phyloP scores from a whole-genome alignment of 805 yeast genomes.

The Wickerhamomyces silvicola region DNA sequence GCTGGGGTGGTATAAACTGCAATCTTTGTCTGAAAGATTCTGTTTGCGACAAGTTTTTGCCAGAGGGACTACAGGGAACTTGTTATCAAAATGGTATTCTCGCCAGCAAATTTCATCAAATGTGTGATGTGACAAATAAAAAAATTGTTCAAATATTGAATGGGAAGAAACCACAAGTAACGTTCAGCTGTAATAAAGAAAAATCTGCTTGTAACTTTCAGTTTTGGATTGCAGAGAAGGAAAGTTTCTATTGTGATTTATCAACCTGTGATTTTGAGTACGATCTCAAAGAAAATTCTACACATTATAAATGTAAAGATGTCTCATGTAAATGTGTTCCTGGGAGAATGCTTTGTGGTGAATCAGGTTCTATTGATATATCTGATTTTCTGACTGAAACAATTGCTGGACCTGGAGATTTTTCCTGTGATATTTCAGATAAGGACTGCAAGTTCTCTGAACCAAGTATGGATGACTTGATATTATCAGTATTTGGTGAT shows the following conservation, averaged over 20 bases:
- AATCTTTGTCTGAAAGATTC: slow-evolving; percentile 70
- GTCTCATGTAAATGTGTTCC: slow-evolving; percentile 89
- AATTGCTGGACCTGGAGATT: slow-evolving; percentile 89
- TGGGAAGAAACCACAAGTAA: slow-evolving; percentile 85
- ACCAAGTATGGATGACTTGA: slow-evolving; percentile 93
- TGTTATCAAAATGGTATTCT: slow-evolving; percentile 83
- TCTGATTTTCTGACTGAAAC: slow-evolving; percentile 88
- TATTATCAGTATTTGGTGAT: slow-evolving; percentile 91
- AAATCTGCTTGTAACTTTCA: slow-evolving; percentile 75
- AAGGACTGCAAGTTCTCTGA: slow-evolving; percentile 77
- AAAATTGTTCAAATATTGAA: slow-evolving; percentile 76
- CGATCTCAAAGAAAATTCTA: slow-evolving; percentile 54
- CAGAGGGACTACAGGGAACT: slow-evolving; percentile 77
- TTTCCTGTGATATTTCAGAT: slow-evolving; percentile 63
- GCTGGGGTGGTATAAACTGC: slow-evolving; percentile 96
- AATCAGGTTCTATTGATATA: slow-evolving; percentile 88
- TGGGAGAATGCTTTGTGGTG: slow-evolving; percentile 90
- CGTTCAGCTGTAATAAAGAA: slow-evolving; percentile 77
- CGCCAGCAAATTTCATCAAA: slow-evolving; percentile 76
- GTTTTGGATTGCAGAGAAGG: slow-evolving; percentile 90
- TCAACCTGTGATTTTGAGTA: slow-evolving; percentile 63
- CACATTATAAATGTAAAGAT: slow-evolving; percentile 71
- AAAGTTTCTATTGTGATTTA: slow-evolving; percentile 86
- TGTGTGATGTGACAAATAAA: slow-evolving; percentile 89
- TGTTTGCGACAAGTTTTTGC: slow-evolving; percentile 83